Conservation (phyloP, 176 grass and related monocot species). For the Raddia distichophylla region DNA sequence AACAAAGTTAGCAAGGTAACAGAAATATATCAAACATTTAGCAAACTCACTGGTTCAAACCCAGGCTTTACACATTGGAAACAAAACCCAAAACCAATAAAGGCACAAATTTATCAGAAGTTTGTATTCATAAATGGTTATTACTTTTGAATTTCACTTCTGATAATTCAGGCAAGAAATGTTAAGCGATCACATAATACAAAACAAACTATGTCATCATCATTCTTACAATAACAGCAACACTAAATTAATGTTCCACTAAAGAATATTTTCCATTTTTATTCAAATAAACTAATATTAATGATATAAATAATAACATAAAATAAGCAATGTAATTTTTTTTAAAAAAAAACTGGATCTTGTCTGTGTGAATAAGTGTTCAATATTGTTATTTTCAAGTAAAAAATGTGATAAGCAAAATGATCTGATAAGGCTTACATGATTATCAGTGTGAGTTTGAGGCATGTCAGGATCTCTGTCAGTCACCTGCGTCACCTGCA, state of each 20-base stretch:
- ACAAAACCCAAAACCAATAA: background rate
- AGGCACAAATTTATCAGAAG: background rate
- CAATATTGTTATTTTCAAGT: background rate
- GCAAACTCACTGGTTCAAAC: background rate
- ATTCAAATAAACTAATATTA: background rate
- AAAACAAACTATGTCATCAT: background rate
- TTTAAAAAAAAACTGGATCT: background rate
- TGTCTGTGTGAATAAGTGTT: slow-evolving; percentile 7
- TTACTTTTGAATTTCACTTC: background rate
- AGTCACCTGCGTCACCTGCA: slow-evolving; percentile 58
- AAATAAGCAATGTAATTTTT: background rate
- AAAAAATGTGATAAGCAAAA: slow-evolving; percentile 12
- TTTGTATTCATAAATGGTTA: background rate
- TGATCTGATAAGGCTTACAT: slow-evolving; percentile 46
- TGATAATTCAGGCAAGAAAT: background rate
- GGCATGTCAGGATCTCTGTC: slow-evolving; percentile 44
- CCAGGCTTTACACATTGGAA: background rate
- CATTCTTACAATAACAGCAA: background rate
- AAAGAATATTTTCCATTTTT: background rate
- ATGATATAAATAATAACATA: background rate
- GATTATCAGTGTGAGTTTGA: slow-evolving; percentile 33
- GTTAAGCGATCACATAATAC: background rate
- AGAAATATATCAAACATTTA: background rate
- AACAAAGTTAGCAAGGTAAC: background rate
- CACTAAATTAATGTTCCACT: background rate